Conservation (phyloP, 1,284 basidiomycete species). For the Apiotrichum sp. region DNA sequence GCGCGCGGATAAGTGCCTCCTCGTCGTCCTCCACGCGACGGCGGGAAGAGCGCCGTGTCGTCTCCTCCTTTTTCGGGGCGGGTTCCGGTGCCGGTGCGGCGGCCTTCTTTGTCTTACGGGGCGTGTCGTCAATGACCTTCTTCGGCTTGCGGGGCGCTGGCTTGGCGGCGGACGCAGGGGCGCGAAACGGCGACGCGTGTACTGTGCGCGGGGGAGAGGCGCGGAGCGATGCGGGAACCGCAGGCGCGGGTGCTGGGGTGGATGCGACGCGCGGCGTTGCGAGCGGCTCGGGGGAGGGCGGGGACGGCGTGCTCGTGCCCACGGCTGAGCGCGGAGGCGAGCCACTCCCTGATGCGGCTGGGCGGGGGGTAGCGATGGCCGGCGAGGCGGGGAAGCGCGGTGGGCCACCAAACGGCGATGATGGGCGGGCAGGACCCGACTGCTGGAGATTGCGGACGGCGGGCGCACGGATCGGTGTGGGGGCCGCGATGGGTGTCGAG, state of each 20-base stretch:
- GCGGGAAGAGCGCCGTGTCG: constrained; percentile 13
- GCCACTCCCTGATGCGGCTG: background rate
- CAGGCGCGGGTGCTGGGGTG: constrained; percentile 1
- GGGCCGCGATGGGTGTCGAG: background rate
- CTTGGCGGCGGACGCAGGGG: constrained; percentile 11
- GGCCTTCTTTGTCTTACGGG: no score
- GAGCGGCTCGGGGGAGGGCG: background rate
- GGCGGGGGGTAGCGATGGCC: constrained; percentile 1
- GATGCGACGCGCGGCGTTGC: no score
- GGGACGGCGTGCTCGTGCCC: background rate
- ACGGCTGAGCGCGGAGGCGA: background rate
- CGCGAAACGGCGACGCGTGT: constrained; percentile 24
- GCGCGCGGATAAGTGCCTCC: constrained; percentile 3
- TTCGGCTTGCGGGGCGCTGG: constrained; percentile 14
- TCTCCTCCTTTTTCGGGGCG: no score
- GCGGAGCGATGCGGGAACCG: constrained; percentile 16
- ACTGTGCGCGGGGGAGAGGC: constrained; percentile 1
- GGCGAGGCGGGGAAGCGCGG: constrained; percentile 32
- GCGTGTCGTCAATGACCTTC: constrained; percentile 31
- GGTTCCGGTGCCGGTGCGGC: no score
- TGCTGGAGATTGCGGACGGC: constrained; percentile 10
- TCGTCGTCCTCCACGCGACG: background rate
- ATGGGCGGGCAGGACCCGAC: background rate
- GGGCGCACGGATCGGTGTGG: constrained; percentile 16
- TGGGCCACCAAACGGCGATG: constrained; percentile 39